A percentile compares a stretch with the other conserved stretches of the same genome.
Evolutionary conservation across 148 eudicot species (phyloP).

Genomic region (Rhododendron molle): DNA sequence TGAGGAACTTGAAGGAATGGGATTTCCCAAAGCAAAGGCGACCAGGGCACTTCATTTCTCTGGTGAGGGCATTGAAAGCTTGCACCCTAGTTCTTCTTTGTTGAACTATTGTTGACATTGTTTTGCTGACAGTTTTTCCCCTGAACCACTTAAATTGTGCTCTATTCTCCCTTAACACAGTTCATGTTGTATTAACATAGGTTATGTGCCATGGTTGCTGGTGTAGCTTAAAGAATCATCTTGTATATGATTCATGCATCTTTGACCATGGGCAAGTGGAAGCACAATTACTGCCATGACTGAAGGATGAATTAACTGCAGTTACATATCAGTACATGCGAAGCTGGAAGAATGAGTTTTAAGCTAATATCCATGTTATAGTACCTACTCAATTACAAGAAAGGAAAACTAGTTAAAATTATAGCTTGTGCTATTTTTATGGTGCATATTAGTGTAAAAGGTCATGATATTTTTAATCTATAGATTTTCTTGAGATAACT

Average conservation of each 20-base stretch:
- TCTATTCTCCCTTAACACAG: not conserved
- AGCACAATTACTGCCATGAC: not conserved
- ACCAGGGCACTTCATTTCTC: conserved; percentile 87
- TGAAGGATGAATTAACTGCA: not conserved
- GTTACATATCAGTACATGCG: not conserved
- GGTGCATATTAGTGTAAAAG: not conserved
- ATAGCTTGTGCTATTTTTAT: not conserved
- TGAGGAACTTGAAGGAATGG: conserved; percentile 90
- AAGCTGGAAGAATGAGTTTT: not conserved
- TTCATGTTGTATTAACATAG: not conserved
- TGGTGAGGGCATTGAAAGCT: conserved; percentile 34
- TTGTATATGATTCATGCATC: not conserved
- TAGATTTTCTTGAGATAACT: not conserved
- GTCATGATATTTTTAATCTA: not conserved
- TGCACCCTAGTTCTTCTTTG: not conserved
- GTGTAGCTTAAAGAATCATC: not conserved
- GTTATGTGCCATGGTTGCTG: not conserved
- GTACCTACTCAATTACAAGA: not conserved
- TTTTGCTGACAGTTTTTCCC: not conserved
- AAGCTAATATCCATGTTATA: not conserved
- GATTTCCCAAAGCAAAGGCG: conserved; percentile 67
- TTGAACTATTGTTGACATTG: not conserved
- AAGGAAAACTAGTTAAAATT: not conserved
- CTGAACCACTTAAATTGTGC: not conserved
- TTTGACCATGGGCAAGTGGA: not conserved